Conservation (phyloP, 495 filamentous ascomycete genomes). For the Aspergillus heteromorphus region DNA sequence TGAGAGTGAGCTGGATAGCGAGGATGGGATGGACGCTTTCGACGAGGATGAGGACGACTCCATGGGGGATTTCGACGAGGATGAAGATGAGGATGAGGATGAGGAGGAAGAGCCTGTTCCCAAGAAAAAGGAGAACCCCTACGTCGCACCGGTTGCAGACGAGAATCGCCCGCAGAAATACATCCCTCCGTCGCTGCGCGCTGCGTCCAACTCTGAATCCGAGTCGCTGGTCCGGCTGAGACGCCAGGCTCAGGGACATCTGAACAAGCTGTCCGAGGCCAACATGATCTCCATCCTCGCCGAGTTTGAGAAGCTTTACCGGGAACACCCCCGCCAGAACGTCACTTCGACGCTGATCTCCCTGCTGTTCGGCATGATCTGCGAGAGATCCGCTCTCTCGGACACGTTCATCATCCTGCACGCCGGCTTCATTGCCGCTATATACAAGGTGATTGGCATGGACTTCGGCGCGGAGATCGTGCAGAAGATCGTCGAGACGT, state of each 20-base stretch:
- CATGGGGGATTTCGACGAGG: constrained; percentile 32
- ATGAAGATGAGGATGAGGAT: constrained; percentile 25
- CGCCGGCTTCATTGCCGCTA: constrained; percentile 81
- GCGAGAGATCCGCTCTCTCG: constrained; percentile 66
- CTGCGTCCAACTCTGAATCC: constrained; percentile 51
- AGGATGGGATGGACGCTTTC: constrained; percentile 19
- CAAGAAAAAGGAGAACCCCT: constrained; percentile 57
- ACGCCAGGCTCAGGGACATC: constrained; percentile 76
- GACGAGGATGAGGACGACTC: constrained; percentile 30
- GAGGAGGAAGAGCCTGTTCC: constrained; percentile 21
- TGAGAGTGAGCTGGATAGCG: constrained; percentile 18
- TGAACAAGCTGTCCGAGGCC: constrained; percentile 89
- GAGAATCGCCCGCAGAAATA: constrained; percentile 56
- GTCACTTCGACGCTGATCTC: constrained; percentile 74
- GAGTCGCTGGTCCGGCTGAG: constrained; percentile 66
- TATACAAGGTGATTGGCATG: constrained; percentile 79
- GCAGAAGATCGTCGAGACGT: constrained; percentile 67
- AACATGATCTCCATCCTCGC: constrained; percentile 75
- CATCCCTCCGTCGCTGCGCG: constrained; percentile 79
- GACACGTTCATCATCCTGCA: constrained; percentile 89
- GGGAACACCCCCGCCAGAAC: constrained; percentile 70
- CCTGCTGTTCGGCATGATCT: constrained; percentile 67
- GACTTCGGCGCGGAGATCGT: constrained; percentile 84
- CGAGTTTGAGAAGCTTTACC: constrained; percentile 79
- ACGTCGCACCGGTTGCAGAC: constrained; percentile 48